Conservation (phyloP, 2,329 filamentous ascomycete genomes). For the Alternaria longipes region DNA sequence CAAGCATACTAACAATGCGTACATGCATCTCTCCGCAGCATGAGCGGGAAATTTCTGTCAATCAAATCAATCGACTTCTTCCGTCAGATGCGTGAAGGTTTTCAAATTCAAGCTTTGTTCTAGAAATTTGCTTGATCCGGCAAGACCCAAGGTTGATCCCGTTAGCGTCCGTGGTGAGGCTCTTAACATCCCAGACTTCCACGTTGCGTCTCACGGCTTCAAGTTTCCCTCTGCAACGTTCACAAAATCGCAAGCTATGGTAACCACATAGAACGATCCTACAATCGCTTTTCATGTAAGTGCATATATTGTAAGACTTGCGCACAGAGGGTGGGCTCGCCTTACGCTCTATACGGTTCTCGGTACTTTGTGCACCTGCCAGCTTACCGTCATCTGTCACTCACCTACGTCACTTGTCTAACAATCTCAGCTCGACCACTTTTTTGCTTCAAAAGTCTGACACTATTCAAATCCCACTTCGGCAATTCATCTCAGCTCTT, state of each 20-base stretch:
- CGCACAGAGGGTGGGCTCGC: neutral
- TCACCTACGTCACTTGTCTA: constrained; percentile 12
- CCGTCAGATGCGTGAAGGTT: neutral
- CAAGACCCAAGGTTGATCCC: constrained; percentile 25
- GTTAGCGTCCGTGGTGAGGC: constrained; percentile 42
- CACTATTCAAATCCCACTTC: neutral
- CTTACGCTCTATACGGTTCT: neutral
- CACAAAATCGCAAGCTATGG: constrained; percentile 19
- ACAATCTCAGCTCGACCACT: constrained; percentile 8
- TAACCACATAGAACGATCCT: constrained; percentile 1
- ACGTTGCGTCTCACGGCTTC: constrained; percentile 35
- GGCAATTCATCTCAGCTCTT: neutral
- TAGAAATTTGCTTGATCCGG: constrained; percentile 15
- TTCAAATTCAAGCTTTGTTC: neutral
- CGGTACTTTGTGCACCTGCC: neutral
- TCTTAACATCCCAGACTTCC: constrained; percentile 38
- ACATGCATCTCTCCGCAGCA: neutral
- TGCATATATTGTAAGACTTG: neutral
- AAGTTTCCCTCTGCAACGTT: constrained; percentile 6
- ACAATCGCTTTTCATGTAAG: neutral
- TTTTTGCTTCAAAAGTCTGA: neutral
- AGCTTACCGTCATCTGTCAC: constrained; percentile 1
- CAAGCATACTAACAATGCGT: neutral
- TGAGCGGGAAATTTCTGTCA: neutral
- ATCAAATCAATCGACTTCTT: neutral